Evolutionary conservation across 768 basidiomycete species (phyloP), one percentile per base, ranked within the genome.

Genomic region (Rhodotorula sphaerocarpa): DNA sequence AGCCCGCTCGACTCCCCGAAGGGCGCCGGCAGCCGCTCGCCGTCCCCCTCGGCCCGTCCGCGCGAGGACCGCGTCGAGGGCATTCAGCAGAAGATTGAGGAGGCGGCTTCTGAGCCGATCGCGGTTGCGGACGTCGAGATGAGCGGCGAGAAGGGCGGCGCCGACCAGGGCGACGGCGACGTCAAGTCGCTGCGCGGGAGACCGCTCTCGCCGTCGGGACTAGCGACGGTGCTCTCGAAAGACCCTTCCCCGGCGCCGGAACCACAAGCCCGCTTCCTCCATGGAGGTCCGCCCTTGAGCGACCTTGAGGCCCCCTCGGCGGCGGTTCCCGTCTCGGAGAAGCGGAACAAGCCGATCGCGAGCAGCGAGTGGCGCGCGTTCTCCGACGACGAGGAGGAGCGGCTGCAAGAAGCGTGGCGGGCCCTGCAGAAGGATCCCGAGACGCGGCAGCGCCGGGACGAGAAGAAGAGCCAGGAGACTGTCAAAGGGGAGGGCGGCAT

Each of bases 371-470:
- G 66, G 66, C 36, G 66, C 15, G 66, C 66, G 0, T 67, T 67
- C 55, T 63, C 66, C 20, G 66, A 67, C 42, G 66, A 67, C 14
- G 66, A 67, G 47, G 66, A 67, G 41, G 25, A n/a, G 7, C 31
- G 57, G 20, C 25, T 67, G 30, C 61, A 67, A 42, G 20, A 12
- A 9, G 61, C 43, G 5, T 62, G 61, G 61, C 7, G 5, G 12
- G 11, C 6, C 30, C 16, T 54, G 1, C 44, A 52, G 30, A 18
- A 50, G 45, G 44, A 62, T 23, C 30, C 44, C 36, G 47, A 55
- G 48, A 50, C 55, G 23, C 10, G n/a, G 31, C 15, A 10, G 11
- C 16, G 31, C 47, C 39, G 15, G 25, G 42, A 5, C 55, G 28
- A 30, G 27, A 30, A 3, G 27, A 39, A 56, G 48, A 48, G 33